Base-by-base conservation (phyloP, 768 basidiomycete species). In the Termitomyces sp. region DNA sequence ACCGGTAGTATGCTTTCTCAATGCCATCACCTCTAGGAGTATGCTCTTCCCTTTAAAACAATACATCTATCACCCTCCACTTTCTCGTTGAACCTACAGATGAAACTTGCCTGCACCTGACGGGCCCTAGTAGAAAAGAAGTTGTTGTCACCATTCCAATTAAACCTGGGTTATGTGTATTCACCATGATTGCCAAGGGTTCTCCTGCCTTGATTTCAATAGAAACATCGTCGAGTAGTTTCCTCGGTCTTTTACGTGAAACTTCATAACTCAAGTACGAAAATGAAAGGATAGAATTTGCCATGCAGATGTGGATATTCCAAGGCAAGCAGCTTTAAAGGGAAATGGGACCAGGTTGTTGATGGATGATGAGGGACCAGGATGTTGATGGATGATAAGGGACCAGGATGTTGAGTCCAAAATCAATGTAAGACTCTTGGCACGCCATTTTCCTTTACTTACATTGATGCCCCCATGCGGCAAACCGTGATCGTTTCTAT, bases 41-140 rank as follows among this genome's bases (percentile, higher is more conserved):
- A n/a, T n/a, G n/a, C n/a, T n/a, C n/a, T n/a, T n/a, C n/a, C n/a
- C 75, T n/a, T 74, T 27, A 18, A 15, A 18, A 11, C 12, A 7
- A 20, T 6, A 22, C 3, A 43, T 12, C 18, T 51, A n/a, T 53
- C 33, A n/a, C n/a, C n/a, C n/a, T n/a, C 25, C 32, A 52, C 55
- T 75, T n/a, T n/a, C n/a, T 38, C 20, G 13, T 15, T 23, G 20
- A 22, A 45, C 7, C 29, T n/a, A n/a, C 13, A 10, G 36, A 9
- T 29, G 40, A 11, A 48, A 62, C 67, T 50, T 36, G 71, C 75
- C 75, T 58, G 76, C 73, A 18, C 76, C 76, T 15, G 76, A 77
- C 1, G 76, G 75, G 4, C 76, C 76, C 76, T 77, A n/a, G n/a
- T n/a, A n/a, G n/a, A n/a, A n/a, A 58, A 43, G 36, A 18, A 15